Base-by-base conservation (phyloP, 768 basidiomycete genomes). In the Tylopilus plumbeoviolaceoides region DNA sequence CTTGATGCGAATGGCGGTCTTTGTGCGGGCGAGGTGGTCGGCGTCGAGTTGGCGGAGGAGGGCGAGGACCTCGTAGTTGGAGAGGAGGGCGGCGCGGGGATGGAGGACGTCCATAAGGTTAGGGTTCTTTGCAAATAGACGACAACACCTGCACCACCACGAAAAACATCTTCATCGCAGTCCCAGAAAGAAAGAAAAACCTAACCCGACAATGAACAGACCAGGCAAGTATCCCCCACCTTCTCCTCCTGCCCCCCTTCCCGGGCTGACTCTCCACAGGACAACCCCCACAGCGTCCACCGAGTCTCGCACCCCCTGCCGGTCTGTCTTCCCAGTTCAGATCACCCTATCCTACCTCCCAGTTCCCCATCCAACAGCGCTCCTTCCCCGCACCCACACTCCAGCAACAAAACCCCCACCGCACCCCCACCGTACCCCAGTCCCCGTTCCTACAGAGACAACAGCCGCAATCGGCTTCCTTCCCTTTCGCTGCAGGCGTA, bases 21-120 rank as follows among this genome's bases (percentile, higher is more conserved):
- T 87, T 42, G 85, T 77, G 35, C 84, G 82, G 1, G 82, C 75
- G 39, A 88, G 67, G 66, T 91, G 84, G 59, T 91, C 87, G 14
- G 70, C 73, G 66, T 93, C 88, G 38, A 91, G 84, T 50, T 87
- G 81, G 27, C 83, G 80, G 47, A 97, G 79, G 49, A 94, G 79
- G 17, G 78, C 63, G 43, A 95, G 74, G 54, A 97, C 93, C 69
- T 98, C 95, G 61, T 77, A 82, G 70, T 97, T 95, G 30, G 91
- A 88, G 15, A 98, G 79, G 48, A 95, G 81, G n/a, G 90, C 83
- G 15, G 88, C 75, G 47, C 88, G 81, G 11, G 83, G 63, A 55
- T 87, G 83, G 45, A 66, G 2, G 57, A 68, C 50, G 33, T 70
- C 47, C 63, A 63, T 63, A 44, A 48, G 63, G 60, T 56, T 64